phyloP scores from a whole-genome alignment of 1,139 yeast species.

The Casaregolazyma suthepensis region DNA sequence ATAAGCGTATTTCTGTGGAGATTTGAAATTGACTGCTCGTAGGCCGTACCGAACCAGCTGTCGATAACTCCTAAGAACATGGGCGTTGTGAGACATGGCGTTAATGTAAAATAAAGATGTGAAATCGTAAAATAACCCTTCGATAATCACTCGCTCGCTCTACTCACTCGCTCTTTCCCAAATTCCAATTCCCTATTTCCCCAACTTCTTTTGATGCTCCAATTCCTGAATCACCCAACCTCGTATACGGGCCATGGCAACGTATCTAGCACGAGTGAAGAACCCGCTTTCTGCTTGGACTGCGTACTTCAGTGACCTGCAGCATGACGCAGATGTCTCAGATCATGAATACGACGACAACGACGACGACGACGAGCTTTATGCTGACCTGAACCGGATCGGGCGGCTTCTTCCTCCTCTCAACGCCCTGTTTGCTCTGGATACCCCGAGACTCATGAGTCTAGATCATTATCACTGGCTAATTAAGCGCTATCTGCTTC shows the following conservation, averaged over 20 bases:
- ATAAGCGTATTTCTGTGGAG: constrained; percentile 13
- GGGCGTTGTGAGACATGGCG: neutral
- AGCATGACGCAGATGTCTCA: neutral
- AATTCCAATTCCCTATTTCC: neutral
- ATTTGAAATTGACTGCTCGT: constrained; percentile 13
- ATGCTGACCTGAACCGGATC: constrained; percentile 30
- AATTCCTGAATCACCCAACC: constrained; percentile 1
- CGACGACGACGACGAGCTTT: constrained; percentile 21
- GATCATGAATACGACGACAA: constrained; percentile 15
- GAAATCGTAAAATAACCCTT: too few species aligned
- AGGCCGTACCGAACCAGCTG: constrained; percentile 16
- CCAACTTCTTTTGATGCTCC: neutral
- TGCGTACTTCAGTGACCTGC: neutral
- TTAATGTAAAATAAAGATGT: neutral
- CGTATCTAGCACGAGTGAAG: constrained; percentile 1
- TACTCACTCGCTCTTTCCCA: neutral
- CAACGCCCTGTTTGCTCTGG: constrained; percentile 11
- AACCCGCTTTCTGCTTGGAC: constrained; percentile 1
- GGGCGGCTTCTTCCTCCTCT: constrained; percentile 26
- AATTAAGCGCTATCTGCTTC: constrained; percentile 20
- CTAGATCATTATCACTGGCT: constrained; percentile 24
- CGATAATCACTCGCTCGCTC: too few species aligned
- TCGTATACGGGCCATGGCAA: constrained; percentile 1
- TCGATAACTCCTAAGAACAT: constrained; percentile 8
- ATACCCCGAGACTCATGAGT: constrained; percentile 16